Evolutionary conservation across 192 early-diverging fungal genomes (phyloP).

Genomic region (Coemansia sp.): DNA sequence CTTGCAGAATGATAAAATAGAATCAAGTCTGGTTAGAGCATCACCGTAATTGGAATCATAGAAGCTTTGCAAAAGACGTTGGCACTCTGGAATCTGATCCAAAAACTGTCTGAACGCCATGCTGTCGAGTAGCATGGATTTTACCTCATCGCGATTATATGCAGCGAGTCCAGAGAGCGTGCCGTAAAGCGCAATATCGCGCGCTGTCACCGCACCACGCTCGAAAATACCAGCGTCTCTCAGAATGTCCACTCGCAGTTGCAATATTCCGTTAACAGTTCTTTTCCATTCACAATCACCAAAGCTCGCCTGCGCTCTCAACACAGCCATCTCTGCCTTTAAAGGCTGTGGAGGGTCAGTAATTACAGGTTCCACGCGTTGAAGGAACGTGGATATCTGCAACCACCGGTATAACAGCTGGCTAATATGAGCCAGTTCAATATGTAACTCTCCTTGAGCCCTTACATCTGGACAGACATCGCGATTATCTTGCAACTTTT

Average conservation of each 20-base stretch:
- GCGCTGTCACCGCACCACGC: slow-evolving; percentile 12
- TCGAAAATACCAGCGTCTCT: slow-evolving; percentile 10
- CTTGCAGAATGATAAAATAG: slow-evolving; percentile 26
- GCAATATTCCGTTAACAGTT: slow-evolving; percentile 7
- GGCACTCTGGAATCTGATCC: slow-evolving; percentile 44
- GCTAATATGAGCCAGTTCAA: slow-evolving; percentile 20
- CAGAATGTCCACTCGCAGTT: slow-evolving; percentile 10
- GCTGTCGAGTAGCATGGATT: slow-evolving; percentile 23
- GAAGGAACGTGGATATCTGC: slow-evolving; percentile 31
- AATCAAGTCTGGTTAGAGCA: slow-evolving; percentile 23
- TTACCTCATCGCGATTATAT: slow-evolving; percentile 28
- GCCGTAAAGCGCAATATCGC: slow-evolving; percentile 48
- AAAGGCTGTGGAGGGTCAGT: slow-evolving; percentile 9
- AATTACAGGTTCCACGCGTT: slow-evolving; percentile 19
- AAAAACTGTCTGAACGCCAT: slow-evolving; percentile 36
- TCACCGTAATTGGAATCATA: slow-evolving; percentile 30
- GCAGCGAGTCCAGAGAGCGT: slow-evolving; percentile 37
- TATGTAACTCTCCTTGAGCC: slow-evolving; percentile 26
- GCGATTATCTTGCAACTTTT: slow-evolving; percentile 30
- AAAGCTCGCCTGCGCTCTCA: slow-evolving; percentile 28
- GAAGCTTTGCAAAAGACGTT: slow-evolving; percentile 29
- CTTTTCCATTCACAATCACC: slow-evolving; percentile 35
- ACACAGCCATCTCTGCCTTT: slow-evolving; percentile 15
- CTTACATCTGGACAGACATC: slow-evolving; percentile 18
- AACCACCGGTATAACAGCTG: slow-evolving; percentile 30